Evolutionary conservation across 2,329 filamentous ascomycete species (phyloP), one percentile per base, ranked within the genome.

Genomic region (Diplodia mutila): DNA sequence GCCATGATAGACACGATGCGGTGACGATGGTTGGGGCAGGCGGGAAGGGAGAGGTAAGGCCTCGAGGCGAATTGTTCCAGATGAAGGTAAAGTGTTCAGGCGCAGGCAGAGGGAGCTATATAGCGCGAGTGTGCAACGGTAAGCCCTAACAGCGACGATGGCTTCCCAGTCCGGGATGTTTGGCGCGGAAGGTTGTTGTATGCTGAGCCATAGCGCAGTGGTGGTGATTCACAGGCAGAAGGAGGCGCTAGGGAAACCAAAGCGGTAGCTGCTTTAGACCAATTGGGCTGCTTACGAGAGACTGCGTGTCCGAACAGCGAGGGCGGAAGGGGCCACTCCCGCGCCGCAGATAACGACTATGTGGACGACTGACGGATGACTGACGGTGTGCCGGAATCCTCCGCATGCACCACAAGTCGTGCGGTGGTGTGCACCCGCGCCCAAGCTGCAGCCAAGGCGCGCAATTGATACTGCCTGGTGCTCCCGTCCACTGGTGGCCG

Each of bases 241-340:
- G 21, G 46, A 48, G 57, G 18, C 21, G 34, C 54, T 34, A 49
- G 27, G 37, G 7, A 39, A 3, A 2, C 21, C 4, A 29, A 37
- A 48, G 14, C 46, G 59, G 46, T 48, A 42, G 32, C 32, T 37
- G 23, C 39, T 18, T 14, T 32, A 27, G 59, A 48, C n/a, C 18
- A 18, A 37, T n/a, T 7, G 42, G 37, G 59, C 59, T 51, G 59
- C 59, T 63, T 63, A 63, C 59, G 46, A 37, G 59, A 63, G 42
- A 37, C 23, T 48, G 9, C 23, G 34, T 6, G 16, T 12, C 16
- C 46, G 29, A 21, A 51, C 5, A 25, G 27, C 14, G 27, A 34
- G n/a, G 25, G 18, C 42, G 59, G 59, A 21, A 52, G 39, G 59
- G 46, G n/a, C 29, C 12, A 16, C 25, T 25, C 46, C 46, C 18